A percentile compares a stretch with the other conserved stretches of the same genome.
Conservation (phyloP, 139 green algal species). For the Coelastrella sp. region DNA sequence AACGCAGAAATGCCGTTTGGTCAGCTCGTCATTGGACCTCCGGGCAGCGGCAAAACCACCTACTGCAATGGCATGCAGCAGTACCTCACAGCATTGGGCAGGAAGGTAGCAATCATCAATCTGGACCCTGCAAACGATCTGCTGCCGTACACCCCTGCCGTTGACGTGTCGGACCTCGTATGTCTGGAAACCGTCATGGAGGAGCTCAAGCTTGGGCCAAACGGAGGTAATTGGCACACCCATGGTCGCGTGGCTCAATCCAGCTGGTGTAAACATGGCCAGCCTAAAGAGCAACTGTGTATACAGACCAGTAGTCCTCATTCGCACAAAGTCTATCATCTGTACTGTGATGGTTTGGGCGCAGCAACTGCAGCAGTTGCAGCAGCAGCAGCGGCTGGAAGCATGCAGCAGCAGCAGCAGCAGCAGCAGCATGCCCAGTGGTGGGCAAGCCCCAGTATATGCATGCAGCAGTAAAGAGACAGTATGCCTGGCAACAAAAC, state of each 20-base stretch:
- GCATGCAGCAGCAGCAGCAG: neutral
- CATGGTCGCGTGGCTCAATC: too few relatives aligned
- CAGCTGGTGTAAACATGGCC: too few relatives aligned
- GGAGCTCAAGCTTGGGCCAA: slow-evolving; percentile 79
- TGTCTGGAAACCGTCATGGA: slow-evolving; percentile 64
- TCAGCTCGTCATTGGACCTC: slow-evolving; percentile 94
- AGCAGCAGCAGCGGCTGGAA: neutral
- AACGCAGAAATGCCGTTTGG: slow-evolving; percentile 95
- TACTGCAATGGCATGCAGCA: slow-evolving; percentile 92
- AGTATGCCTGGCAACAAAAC: too few relatives aligned
- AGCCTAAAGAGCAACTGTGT: too few relatives aligned
- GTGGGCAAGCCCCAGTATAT: too few relatives aligned
- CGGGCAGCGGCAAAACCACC: slow-evolving; percentile 95
- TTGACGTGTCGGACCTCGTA: slow-evolving; percentile 84
- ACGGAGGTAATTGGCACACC: slow-evolving; percentile 71
- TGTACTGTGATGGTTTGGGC: too few relatives aligned
- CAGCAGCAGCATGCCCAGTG: too few relatives aligned
- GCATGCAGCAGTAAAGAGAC: too few relatives aligned
- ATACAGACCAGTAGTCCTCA: too few relatives aligned
- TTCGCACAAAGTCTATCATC: too few relatives aligned
- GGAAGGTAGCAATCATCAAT: slow-evolving; percentile 83
- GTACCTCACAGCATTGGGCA: slow-evolving; percentile 68
- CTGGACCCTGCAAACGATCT: slow-evolving; percentile 92
- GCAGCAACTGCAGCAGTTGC: neutral
- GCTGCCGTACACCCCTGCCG: slow-evolving; percentile 78